Conservation (phyloP, 2,329 filamentous ascomycete genomes). For the Botrytis squamosa region DNA sequence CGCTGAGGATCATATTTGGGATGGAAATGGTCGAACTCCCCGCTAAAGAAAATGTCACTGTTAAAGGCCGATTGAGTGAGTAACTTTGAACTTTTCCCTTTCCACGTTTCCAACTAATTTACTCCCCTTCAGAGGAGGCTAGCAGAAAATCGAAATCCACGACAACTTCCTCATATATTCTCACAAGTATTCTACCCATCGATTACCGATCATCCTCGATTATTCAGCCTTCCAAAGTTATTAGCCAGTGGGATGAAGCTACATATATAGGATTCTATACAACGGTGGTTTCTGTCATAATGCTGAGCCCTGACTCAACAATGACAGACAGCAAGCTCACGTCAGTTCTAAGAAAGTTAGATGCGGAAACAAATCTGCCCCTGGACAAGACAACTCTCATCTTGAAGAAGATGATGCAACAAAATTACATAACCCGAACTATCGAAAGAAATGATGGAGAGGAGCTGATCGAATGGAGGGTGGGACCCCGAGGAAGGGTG, state of each 20-base stretch:
- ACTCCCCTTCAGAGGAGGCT: slow-evolving; percentile 30
- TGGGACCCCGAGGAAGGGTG: slow-evolving; percentile 81
- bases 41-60: slow-evolving; percentile 72
- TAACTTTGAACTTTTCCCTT: background rate
- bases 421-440: slow-evolving; percentile 78
- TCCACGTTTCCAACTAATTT: slow-evolving; percentile 6
- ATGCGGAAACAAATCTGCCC: slow-evolving; percentile 70
- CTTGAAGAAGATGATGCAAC: slow-evolving; percentile 71
- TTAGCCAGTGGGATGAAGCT: slow-evolving; percentile 67
- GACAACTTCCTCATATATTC: slow-evolving; percentile 68
- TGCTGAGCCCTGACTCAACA: slow-evolving; percentile 64
- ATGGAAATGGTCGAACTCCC: slow-evolving; percentile 90
- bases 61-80: slow-evolving; percentile 74
- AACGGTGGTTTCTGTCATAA: slow-evolving; percentile 73
- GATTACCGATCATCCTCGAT: slow-evolving; percentile 66
- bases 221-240: slow-evolving; percentile 64
- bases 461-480: slow-evolving; percentile 74
- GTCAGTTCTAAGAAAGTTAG: slow-evolving; percentile 70
- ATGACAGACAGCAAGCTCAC: slow-evolving; percentile 77
- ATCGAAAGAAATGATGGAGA: slow-evolving; percentile 71
- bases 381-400: slow-evolving; percentile 73
- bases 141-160: slow-evolving; percentile 48
- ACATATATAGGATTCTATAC: slow-evolving; percentile 80
- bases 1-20: slow-evolving; percentile 74
- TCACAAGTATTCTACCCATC: slow-evolving; percentile 69